These are phyloP conservation scores for Argentina anserina DNA, from an alignment of 306 rosid species.

Conservation along the genomic window DNA sequence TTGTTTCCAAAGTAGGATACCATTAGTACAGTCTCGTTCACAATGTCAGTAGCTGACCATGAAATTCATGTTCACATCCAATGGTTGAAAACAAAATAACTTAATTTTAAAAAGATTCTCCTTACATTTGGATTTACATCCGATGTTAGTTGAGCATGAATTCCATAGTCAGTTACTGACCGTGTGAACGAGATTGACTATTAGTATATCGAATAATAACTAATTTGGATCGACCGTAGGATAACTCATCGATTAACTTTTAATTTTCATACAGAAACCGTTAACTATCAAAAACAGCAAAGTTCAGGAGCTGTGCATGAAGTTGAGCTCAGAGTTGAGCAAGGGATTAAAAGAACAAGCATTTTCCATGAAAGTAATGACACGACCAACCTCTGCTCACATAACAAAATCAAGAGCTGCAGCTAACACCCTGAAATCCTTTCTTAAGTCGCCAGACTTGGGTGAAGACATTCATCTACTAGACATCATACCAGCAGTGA, in stretches of 20 bases:
- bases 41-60: no score
- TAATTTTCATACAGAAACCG: slow-evolving; percentile 16
- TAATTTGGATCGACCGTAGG: background rate
- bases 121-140: no score
- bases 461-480: slow-evolving; percentile 22
- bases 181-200: no score
- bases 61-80: no score
- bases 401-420: slow-evolving; percentile 27
- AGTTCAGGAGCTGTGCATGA: slow-evolving; percentile 36
- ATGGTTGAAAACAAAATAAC: no score
- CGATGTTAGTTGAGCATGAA: no score
- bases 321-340: slow-evolving; percentile 36
- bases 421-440: slow-evolving; percentile 19
- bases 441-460: slow-evolving; percentile 15
- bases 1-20: background rate
- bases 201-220: background rate
- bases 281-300: slow-evolving; percentile 24
- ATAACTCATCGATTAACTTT: background rate
- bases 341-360: slow-evolving; percentile 35
- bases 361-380: slow-evolving; percentile 29
- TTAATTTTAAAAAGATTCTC: no score
- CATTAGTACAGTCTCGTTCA: no score
- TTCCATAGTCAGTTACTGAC: no score
- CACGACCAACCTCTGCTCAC: slow-evolving; percentile 23
- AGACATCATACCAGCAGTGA: slow-evolving; percentile 27